Evolutionary conservation across 148 eudicot species (phyloP), one percentile per base, ranked within the genome.

Genomic region (Suaeda aralocaspica): DNA sequence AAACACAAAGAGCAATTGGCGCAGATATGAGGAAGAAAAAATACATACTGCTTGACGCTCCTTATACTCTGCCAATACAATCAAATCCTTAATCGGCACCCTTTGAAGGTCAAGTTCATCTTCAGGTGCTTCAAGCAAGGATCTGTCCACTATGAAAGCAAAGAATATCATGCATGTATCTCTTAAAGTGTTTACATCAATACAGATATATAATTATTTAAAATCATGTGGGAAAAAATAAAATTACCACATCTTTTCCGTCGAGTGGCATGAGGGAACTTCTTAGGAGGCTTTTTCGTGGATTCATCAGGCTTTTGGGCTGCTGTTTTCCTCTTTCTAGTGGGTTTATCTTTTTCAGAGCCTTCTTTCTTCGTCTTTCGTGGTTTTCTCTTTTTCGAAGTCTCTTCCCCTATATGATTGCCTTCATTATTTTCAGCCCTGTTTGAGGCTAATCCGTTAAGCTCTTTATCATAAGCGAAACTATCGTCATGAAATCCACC

Each of bases 61-160:
- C 75, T 64, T 81, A 75, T 87, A 56, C 67, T 92, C 98, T 65
- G 84, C 93, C 19, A 85, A 81, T 58, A 84, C 50, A 68, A 92
- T 82, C 73, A 92, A 39, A 70, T 90, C 96, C 83, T 76, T 86
- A 30, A 92, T 65, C 51, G 82, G 81, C 72, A 90, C 74, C 42
- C 72, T 82, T 26, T 57, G 79, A 60, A 66, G 30, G 66, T 88
- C 93, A 76, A 92, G 74, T 76, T 85, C 94, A 59, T 90, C 90
- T 83, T 88, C 92, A 3, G 94, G 90, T 34, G 81, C 84, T 77
- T 88, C 88, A 62, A 90, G 89, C 85, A 88, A 80, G 45, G 70
- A 55, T 79, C 83, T 84, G 87, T 87, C 80, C 77, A 87, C 97
- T 89, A 51, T 24, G 64, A 64, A 68, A 76, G 30, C n/a, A 59